Evolutionary conservation across 1,284 basidiomycete species (phyloP).

Genomic region (Wallemia mellicola): DNA sequence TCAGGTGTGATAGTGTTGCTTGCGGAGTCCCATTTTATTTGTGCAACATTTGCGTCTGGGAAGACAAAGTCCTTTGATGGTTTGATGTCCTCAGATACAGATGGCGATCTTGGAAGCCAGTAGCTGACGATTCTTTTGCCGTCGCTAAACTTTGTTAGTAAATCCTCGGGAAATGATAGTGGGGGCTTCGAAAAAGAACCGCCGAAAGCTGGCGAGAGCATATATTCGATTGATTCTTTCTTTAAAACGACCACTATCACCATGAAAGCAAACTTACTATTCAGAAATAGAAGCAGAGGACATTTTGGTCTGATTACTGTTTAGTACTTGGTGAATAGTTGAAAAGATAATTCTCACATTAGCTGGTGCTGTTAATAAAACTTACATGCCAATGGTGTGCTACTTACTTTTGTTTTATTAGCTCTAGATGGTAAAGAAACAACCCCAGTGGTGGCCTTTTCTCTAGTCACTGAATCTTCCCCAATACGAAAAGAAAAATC

Average conservation of each 20-base stretch:
- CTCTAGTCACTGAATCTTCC: neutral
- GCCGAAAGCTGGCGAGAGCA: neutral
- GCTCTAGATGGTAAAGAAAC: neutral
- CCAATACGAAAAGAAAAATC: neutral
- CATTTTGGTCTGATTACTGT: neutral
- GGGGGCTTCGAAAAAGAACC: neutral
- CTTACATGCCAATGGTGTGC: neutral
- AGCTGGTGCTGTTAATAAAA: neutral
- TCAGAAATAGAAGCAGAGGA: neutral
- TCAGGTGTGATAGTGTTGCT: constrained; percentile 55
- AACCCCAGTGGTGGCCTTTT: neutral
- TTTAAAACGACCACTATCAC: neutral
- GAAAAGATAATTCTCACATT: neutral
- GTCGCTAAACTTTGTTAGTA: constrained; percentile 17
- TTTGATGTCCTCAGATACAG: constrained; percentile 21
- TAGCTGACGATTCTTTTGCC: constrained; percentile 78
- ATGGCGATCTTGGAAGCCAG: constrained; percentile 64
- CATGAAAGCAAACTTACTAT: neutral
- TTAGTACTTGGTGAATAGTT: no score
- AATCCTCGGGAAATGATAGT: neutral
- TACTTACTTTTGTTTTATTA: neutral
- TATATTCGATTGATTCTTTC: neutral
- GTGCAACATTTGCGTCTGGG: constrained; percentile 39
- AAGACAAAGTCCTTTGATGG: constrained; percentile 32
- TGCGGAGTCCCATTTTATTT: constrained; percentile 58